phyloP scores from a whole-genome alignment of 129 eudicot species.

The Helichrysum umbraculigerum region DNA sequence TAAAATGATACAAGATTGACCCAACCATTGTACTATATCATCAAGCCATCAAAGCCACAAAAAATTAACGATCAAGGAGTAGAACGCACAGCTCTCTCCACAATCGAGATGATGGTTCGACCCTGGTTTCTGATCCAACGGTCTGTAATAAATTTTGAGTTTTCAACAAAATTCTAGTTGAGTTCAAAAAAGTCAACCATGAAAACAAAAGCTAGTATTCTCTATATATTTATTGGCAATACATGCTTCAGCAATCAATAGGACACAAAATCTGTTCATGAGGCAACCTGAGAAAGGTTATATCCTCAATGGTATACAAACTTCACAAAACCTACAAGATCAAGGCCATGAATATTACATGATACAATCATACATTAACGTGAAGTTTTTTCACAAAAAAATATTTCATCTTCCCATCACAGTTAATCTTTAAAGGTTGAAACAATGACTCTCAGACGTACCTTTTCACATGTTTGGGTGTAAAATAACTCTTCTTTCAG shows the following conservation, averaged over 20 bases:
- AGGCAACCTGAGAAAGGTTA: constrained; percentile 47
- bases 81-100: neutral
- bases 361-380: constrained; percentile 37
- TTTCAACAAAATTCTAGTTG: neutral
- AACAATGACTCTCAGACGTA: neutral
- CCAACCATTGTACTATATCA: neutral
- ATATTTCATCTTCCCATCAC: neutral
- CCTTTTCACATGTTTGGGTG: neutral
- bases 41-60: neutral
- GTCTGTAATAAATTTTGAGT: no score
- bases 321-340: constrained; percentile 36
- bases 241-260: constrained; percentile 28
- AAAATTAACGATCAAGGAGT: neutral
- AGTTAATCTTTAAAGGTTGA: constrained; percentile 8
- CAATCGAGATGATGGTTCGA: neutral
- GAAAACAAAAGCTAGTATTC: neutral
- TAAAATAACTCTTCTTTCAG: constrained; percentile 13
- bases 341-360: constrained; percentile 29
- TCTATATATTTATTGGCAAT: constrained; percentile 8
- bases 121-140: neutral
- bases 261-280: constrained; percentile 32
- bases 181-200: neutral
- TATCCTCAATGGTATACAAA: constrained; percentile 46
- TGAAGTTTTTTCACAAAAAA: constrained; percentile 10
- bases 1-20: neutral